A percentile compares a stretch with the other conserved stretches of the same genome.
phyloP scores from a whole-genome alignment of 1,284 basidiomycete species.

The Anthracocystis setariae region DNA sequence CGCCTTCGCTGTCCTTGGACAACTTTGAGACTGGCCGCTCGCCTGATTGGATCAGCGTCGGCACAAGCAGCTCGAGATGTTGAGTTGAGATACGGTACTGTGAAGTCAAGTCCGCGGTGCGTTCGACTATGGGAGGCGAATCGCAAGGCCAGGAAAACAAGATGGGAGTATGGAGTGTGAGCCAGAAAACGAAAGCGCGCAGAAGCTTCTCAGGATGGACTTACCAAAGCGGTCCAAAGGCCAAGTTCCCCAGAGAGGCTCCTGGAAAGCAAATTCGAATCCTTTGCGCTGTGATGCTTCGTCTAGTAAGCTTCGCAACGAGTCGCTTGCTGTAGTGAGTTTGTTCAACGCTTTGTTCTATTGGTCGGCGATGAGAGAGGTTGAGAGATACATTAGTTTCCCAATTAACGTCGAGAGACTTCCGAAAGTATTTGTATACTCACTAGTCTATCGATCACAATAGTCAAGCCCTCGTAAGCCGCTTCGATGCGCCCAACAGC shows the following conservation, averaged over 20 bases:
- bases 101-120: conserved; percentile 17
- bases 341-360: conserved; percentile 43
- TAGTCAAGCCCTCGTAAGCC: conserved; percentile 28
- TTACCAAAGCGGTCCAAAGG: conserved; percentile 57
- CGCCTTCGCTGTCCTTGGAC: conserved; percentile 8
- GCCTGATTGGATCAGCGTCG: conserved; percentile 33
- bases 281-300: conserved; percentile 49
- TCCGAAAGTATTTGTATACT: too few species aligned
- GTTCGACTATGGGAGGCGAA: conserved; percentile 15
- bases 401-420: too few species aligned
- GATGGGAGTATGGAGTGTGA: neutral
- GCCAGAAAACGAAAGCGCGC: neutral
- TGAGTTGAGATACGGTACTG: conserved; percentile 42
- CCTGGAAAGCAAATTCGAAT: conserved; percentile 43
- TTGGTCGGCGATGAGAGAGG: neutral
- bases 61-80: conserved; percentile 35
- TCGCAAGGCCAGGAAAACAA: neutral
- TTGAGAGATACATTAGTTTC: conserved; percentile 38
- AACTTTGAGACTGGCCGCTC: conserved; percentile 16
- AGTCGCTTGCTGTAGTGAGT: conserved; percentile 41
- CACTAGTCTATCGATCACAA: conserved; percentile 44
- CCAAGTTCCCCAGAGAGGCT: conserved; percentile 62
- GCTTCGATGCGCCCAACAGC: conserved; percentile 30
- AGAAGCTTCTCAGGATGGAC: neutral
- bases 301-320: conserved; percentile 29